Conservation (phyloP, 2,329 filamentous ascomycete genomes). For the Venturia oleaginea region DNA sequence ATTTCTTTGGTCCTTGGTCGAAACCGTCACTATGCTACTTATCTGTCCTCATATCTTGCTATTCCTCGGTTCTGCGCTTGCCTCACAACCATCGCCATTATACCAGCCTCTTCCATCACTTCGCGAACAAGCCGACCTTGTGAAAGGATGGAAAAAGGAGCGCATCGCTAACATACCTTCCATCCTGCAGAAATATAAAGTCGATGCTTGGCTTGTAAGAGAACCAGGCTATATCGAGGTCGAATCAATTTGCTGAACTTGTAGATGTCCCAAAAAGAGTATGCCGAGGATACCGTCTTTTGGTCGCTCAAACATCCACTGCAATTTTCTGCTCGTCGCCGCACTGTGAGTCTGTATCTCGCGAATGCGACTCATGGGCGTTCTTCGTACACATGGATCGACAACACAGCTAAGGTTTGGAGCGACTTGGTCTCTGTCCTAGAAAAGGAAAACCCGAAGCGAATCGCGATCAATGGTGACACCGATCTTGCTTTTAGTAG, state of each 20-base stretch:
- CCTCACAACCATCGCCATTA: background rate
- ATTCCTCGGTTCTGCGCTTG: background rate
- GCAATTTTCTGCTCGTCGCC: background rate
- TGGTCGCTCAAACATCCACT: background rate
- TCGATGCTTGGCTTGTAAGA: constrained; percentile 2
- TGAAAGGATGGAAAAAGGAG: background rate
- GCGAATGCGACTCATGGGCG: background rate
- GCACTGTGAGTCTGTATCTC: background rate
- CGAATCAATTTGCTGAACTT: background rate
- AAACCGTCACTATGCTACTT: background rate
- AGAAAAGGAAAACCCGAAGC: background rate
- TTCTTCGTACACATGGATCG: background rate
- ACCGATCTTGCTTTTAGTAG: background rate
- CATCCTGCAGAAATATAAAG: background rate
- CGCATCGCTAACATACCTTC: background rate
- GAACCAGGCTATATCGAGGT: too few species aligned
- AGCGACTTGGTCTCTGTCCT: background rate
- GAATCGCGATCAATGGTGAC: background rate
- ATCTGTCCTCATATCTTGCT: background rate
- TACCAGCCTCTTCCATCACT: background rate
- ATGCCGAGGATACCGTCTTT: background rate
- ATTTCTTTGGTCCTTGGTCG: too few species aligned
- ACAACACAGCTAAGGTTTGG: background rate
- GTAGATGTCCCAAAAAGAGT: constrained; percentile 4
- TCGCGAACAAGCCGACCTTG: background rate